These are phyloP conservation scores for Amphirosellinia nigrospora DNA, from an alignment of 495 filamentous ascomycete genomes.

Conservation along the genomic window DNA sequence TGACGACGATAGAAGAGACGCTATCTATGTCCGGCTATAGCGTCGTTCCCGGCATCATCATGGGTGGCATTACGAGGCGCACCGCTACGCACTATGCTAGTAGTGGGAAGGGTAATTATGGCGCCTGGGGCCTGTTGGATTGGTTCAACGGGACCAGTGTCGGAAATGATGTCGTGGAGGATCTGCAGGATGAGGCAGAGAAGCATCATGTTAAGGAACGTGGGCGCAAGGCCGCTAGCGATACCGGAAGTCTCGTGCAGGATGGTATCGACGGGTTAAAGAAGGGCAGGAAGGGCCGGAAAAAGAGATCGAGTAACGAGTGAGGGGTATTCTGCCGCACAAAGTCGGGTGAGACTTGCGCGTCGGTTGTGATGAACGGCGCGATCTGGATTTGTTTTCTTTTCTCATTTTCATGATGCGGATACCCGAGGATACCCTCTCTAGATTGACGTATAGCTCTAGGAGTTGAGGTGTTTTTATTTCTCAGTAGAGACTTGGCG, in stretches of 20 bases:
- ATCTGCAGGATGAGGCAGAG: conserved; percentile 61
- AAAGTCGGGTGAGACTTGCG: no score
- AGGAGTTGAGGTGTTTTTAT: neutral
- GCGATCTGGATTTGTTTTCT: neutral
- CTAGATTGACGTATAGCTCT: neutral
- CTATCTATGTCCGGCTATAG: conserved; percentile 80
- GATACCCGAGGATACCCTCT: conserved; percentile 17
- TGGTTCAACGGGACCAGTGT: conserved; percentile 74
- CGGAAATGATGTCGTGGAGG: conserved; percentile 61
- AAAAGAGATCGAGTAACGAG: conserved; percentile 50
- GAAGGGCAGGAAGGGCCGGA: conserved; percentile 43
- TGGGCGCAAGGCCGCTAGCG: conserved; percentile 45
- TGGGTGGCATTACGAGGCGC: conserved; percentile 75
- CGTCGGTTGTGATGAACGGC: neutral
- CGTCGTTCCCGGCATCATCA: conserved; percentile 72
- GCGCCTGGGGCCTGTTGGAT: conserved; percentile 78
- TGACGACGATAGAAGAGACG: conserved; percentile 78
- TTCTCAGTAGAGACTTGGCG: no score
- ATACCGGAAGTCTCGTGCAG: conserved; percentile 44
- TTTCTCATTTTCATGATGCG: neutral
- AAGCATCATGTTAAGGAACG: conserved; percentile 63
- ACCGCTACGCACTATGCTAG: conserved; percentile 70
- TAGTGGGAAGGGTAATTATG: conserved; percentile 73
- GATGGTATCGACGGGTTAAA: conserved; percentile 43
- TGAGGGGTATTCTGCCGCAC: neutral